Base-by-base conservation (phyloP, 345 rosid species). In the Lepidium africanum region DNA sequence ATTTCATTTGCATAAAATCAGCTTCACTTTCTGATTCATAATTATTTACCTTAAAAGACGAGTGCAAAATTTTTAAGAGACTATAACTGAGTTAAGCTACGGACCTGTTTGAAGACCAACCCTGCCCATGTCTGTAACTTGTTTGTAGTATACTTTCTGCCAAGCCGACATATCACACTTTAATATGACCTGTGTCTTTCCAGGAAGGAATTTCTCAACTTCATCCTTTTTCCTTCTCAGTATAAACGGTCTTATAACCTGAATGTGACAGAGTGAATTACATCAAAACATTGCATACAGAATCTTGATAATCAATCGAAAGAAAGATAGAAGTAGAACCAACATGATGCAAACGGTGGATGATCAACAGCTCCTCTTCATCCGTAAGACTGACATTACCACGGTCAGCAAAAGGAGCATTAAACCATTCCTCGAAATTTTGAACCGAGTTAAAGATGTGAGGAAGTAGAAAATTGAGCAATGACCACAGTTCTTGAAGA, bases 161-260 rank as follows among this genome's bases (percentile, higher is more conserved):
- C 99, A 95, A 5, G 94, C 88, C 32, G 99, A 95, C 89, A 95
- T 77, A 61, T 95, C 99, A 76, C 99, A 95, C 79, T 95, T 95
- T 59, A 95, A 73, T 75, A 95, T 86, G 73, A 95, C 99, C 75
- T 95, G 99, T 46, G 96, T 84, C 74, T 91, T 91, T 36, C 89
- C 80, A 46, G 99, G 99, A 81, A 95, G 96, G 79, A 66, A 91
- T 74, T 91, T 95, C 87, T 95, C 99, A 69, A 95, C 99, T 81
- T 95, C 99, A 77, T 89, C 89, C 66, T 95, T 95, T 68, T 89
- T 95, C 69, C 99, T 89, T 80, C 99, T 91, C 81, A 95, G 79
- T 70, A 95, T 95, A 79, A 95, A 95, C 41, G 99, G 99, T 61
- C 99, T 86, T 74, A 95, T 91, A 82, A 95, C 99, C 99, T 89